Conservation (phyloP, 768 basidiomycete genomes). For the Cantharellus anzutake region DNA sequence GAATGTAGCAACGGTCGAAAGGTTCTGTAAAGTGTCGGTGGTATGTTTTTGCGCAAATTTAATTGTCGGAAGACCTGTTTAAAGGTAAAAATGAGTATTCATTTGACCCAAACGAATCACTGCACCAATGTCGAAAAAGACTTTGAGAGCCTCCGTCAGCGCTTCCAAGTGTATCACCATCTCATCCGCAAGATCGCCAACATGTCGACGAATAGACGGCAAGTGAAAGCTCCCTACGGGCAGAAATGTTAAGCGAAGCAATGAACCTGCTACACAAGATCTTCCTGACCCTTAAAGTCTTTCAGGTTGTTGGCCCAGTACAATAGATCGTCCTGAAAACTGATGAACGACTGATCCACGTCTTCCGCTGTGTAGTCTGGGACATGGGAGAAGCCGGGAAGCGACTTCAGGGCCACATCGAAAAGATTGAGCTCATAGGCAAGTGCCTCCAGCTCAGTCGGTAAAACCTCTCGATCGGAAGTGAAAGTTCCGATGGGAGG, state of each 20-base stretch:
- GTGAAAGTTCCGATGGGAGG: neutral
- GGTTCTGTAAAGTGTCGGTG: neutral
- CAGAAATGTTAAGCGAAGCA: slow-evolving; percentile 3
- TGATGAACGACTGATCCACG: slow-evolving; percentile 43
- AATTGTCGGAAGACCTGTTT: slow-evolving; percentile 53
- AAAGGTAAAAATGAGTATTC: neutral
- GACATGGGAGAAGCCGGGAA: slow-evolving; percentile 56
- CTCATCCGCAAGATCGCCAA: slow-evolving; percentile 41
- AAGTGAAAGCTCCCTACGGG: slow-evolving; percentile 39
- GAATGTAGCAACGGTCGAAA: slow-evolving; percentile 3
- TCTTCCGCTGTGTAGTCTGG: slow-evolving; percentile 53
- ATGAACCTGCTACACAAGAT: neutral
- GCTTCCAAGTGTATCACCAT: slow-evolving; percentile 57
- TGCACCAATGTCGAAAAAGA: slow-evolving; percentile 57
- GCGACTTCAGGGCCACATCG: neutral
- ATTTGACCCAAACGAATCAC: neutral
- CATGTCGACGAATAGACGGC: slow-evolving; percentile 51
- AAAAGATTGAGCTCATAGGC: slow-evolving; percentile 52
- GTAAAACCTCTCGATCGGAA: slow-evolving; percentile 45
- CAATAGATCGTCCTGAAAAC: slow-evolving; percentile 54
- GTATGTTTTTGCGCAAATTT: slow-evolving; percentile 14
- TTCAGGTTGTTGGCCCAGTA: slow-evolving; percentile 59
- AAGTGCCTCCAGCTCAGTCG: slow-evolving; percentile 39
- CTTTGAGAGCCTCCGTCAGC: slow-evolving; percentile 44
- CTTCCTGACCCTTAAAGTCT: slow-evolving; percentile 32